Evolutionary conservation across 495 filamentous ascomycete species (phyloP).

Genomic region (Articulospora tetracladia): DNA sequence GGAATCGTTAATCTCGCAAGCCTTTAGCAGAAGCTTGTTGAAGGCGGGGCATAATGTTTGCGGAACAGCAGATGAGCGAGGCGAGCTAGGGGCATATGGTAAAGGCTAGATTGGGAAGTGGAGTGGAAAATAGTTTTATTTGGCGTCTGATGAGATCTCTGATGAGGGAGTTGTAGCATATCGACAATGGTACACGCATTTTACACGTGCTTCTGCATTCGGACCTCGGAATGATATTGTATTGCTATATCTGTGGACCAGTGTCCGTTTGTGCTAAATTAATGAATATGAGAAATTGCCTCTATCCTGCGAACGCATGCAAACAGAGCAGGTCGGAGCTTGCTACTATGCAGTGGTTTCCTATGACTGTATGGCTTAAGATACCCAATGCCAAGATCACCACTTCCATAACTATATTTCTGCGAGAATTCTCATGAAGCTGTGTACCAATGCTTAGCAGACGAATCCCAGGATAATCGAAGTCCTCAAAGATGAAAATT

Average conservation of each 20-base stretch:
- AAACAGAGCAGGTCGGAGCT: no score
- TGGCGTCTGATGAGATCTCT: constrained; percentile 7
- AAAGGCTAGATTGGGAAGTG: not conserved
- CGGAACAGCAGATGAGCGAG: not conserved
- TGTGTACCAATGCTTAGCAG: no score
- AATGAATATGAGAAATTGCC: no score
- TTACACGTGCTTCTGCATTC: not conserved
- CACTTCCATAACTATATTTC: no score
- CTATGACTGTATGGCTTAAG: no score
- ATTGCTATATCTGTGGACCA: not conserved
- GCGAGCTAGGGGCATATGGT: not conserved
- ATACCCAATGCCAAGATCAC: no score
- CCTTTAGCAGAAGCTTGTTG: not conserved
- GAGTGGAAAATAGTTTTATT: not conserved
- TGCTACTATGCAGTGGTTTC: no score
- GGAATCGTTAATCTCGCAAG: not conserved
- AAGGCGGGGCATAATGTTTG: not conserved
- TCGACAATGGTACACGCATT: not conserved
- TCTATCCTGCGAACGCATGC: no score
- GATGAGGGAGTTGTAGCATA: constrained; percentile 2
- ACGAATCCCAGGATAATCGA: no score
- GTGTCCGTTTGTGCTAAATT: no score
- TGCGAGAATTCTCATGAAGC: no score
- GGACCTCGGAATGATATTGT: not conserved
- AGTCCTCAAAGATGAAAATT: no score